Percentiles rank a stretch among this genome's conserved stretches.
These are phyloP conservation scores for Diphasiastrum complanatum DNA, from an alignment of 83 land plant species.

Conservation along the genomic window DNA sequence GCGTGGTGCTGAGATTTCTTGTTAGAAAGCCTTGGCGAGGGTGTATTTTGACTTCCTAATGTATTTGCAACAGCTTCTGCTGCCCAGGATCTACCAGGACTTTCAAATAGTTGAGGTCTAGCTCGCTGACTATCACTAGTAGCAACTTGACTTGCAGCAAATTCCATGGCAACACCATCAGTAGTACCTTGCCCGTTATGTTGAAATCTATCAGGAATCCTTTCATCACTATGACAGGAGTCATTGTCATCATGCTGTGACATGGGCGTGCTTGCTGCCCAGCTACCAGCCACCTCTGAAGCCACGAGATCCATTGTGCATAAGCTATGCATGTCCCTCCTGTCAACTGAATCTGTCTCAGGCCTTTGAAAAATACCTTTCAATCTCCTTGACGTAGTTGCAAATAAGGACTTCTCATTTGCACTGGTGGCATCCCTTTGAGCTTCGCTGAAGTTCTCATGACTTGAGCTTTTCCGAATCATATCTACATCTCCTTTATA, in stretches of 20 bases:
- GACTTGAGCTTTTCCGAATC: too few relatives aligned
- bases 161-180: conserved; percentile 21
- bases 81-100: conserved; percentile 1
- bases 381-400: too few relatives aligned
- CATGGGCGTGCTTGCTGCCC: conserved; percentile 71
- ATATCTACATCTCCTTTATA: too few relatives aligned
- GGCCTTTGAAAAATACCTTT: too few relatives aligned
- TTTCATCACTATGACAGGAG: conserved; percentile 36
- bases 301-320: conserved; percentile 70
- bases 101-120: background rate
- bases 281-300: conserved; percentile 90
- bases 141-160: conserved; percentile 34
- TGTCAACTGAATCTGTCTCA: too few relatives aligned
- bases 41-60: conserved; percentile 43
- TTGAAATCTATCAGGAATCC: conserved; percentile 9
- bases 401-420: too few relatives aligned
- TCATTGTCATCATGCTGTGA: conserved; percentile 73
- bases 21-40: conserved; percentile 16
- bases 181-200: conserved; percentile 12
- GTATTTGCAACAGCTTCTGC: conserved; percentile 22
- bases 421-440: too few relatives aligned
- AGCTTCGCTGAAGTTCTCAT: too few relatives aligned
- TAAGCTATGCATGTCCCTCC: conserved; percentile 19
- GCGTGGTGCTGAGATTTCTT: conserved; percentile 25
- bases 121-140: conserved; percentile 9